phyloP scores from a whole-genome alignment of 352 stramenopile species.

The Phytophthora nicotianae region DNA sequence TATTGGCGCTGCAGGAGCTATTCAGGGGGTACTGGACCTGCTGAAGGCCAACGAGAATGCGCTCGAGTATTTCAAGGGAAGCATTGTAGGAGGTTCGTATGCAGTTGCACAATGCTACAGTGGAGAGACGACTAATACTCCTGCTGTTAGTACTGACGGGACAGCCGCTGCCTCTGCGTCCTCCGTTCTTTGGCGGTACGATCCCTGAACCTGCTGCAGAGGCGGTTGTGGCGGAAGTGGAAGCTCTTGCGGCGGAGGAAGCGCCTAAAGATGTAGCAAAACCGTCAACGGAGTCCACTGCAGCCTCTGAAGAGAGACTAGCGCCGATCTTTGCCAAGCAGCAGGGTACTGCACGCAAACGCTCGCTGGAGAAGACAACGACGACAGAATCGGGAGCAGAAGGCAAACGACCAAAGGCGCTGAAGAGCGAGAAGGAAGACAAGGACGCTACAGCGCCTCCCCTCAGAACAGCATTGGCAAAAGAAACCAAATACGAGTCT shows the following conservation, averaged over 20 bases:
- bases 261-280: constrained; percentile 2
- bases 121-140: constrained; percentile 1
- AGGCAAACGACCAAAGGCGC: constrained; percentile 28
- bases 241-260: constrained; percentile 13
- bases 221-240: constrained; percentile 23
- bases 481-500: constrained; percentile 32
- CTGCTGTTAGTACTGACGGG: constrained; percentile 45
- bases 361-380: constrained; percentile 41
- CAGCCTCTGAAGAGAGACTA: constrained; percentile 24
- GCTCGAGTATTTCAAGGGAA: constrained; percentile 67
- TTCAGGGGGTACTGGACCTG: constrained; percentile 51
- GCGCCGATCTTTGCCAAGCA: constrained; percentile 39
- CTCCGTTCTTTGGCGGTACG: constrained; percentile 45
- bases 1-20: constrained; percentile 50
- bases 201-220: constrained; percentile 33
- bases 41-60: constrained; percentile 49
- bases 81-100: constrained; percentile 54
- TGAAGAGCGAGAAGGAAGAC: neutral
- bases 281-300: constrained; percentile 1
- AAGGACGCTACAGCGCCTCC: constrained; percentile 14
- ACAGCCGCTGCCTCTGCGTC: constrained; percentile 36
- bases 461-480: constrained; percentile 23
- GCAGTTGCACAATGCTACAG: neutral
- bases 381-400: constrained; percentile 5
- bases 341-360: constrained; percentile 30